phyloP scores from a whole-genome alignment of 306 rosid species.

The Begonia fuchsioides region DNA sequence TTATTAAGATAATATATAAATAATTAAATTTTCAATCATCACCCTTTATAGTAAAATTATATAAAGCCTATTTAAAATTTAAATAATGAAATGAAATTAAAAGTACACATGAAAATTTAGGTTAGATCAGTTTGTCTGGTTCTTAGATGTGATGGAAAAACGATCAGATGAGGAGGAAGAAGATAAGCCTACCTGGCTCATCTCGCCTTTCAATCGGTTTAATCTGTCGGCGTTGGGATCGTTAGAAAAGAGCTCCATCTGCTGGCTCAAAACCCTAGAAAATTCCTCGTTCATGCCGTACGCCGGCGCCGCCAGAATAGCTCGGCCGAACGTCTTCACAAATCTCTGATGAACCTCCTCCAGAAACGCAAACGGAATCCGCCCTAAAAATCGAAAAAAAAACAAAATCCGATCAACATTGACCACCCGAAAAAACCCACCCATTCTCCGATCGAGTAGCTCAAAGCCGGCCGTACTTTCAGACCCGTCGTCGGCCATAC shows the following conservation, averaged over 20 bases:
- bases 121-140: no score
- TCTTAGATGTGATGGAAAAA: no score
- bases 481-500: constrained; percentile 44
- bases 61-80: no score
- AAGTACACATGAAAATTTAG: no score
- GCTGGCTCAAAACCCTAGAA: constrained; percentile 58
- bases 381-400: constrained; percentile 24
- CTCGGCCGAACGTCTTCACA: constrained; percentile 51
- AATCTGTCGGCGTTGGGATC: constrained; percentile 73
- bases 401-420: neutral
- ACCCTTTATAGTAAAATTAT: no score
- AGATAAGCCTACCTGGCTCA: constrained; percentile 47
- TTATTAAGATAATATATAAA: no score
- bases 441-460: neutral
- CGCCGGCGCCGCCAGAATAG: constrained; percentile 47
- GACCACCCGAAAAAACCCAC: neutral
- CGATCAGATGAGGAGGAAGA: no score
- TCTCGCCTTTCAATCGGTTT: constrained; percentile 67
- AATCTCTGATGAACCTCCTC: constrained; percentile 67
- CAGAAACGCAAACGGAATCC: constrained; percentile 60
- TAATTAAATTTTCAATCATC: no score
- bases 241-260: constrained; percentile 55
- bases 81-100: no score
- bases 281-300: constrained; percentile 75
- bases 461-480: no score